These are phyloP conservation scores for Bathelium albidoporum DNA, from an alignment of 495 filamentous ascomycete species.

Conservation along the genomic window DNA sequence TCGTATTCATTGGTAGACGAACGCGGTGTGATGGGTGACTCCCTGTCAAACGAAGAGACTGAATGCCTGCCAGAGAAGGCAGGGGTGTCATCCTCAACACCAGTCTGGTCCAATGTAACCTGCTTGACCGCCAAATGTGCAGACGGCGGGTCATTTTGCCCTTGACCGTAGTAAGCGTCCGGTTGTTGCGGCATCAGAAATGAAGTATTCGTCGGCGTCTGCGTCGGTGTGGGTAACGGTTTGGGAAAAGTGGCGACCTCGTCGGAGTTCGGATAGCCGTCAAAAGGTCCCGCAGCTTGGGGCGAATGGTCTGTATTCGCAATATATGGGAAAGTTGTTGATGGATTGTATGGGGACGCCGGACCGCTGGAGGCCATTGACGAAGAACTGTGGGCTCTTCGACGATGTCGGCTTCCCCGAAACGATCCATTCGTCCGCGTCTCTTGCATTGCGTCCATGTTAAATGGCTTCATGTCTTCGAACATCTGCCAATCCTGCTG, in stretches of 20 bases:
- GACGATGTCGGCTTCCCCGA: conserved; percentile 1
- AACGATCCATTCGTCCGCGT: background rate
- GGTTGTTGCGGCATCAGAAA: conserved; percentile 14
- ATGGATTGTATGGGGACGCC: conserved; percentile 24
- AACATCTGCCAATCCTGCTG: conserved; percentile 10
- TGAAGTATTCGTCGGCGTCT: conserved; percentile 27
- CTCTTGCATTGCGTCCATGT: background rate
- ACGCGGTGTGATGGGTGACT: conserved; percentile 49
- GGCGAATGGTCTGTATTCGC: conserved; percentile 30
- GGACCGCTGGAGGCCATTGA: conserved; percentile 27
- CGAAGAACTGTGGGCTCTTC: conserved; percentile 20
- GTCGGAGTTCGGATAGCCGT: conserved; percentile 18
- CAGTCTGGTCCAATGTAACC: conserved; percentile 39
- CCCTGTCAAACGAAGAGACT: conserved; percentile 44
- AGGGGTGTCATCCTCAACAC: conserved; percentile 31
- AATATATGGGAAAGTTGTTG: conserved; percentile 25
- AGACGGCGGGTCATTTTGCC: conserved; percentile 24
- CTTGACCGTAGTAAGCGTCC: background rate
- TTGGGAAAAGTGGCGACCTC: conserved; percentile 25
- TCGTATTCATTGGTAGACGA: conserved; percentile 43
- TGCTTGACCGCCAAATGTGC: conserved; percentile 46
- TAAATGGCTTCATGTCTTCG: conserved; percentile 8
- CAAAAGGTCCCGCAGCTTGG: conserved; percentile 12
- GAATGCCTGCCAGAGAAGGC: conserved; percentile 41
- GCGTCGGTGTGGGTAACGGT: conserved; percentile 25